Base-by-base conservation (phyloP, 805 yeast genomes). In the Blastobotrys attinorum region DNA sequence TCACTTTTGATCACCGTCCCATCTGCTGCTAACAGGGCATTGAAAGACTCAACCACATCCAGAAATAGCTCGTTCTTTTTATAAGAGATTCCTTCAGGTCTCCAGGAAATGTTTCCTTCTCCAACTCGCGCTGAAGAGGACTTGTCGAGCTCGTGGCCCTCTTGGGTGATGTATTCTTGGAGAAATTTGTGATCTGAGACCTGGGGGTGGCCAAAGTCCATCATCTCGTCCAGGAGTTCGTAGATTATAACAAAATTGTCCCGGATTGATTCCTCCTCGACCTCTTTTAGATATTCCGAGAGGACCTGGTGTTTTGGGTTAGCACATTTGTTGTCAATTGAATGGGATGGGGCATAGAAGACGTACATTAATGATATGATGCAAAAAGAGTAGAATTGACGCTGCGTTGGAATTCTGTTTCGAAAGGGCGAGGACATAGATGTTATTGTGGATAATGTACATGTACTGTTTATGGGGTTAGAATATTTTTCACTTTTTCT, bases 191-290 rank as follows among this genome's bases (percentile, higher is more conserved):
- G 75, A 56, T 88, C 95, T 0, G 96, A 83, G 42, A 83, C 69
- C 63, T 88, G 96, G 1, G 87, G 79, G n/a, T 83, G 64, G 6
- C 96, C 96, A 61, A 75, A 83, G 61, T 88, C 96, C 77, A 85
- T 74, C 71, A 87, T 83, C 57, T 87, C 96, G 58, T 87, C 96
- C 36, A 87, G 62, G n/a, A 87, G 64, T 59, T 88, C 96, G 61
- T 81, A 82, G 5, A 87, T 74, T 39, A 87, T 67, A 27, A 80
- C 77, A 50, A 76, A 74, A 61, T 87, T 87, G 60, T 87, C 95
- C 18, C 75, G 64, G 2, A 86, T 73, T 15, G 76, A 54, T 43
- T 81, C 88, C 43, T 72, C 72, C 53, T 75, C 76, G 33, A 83
- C 60, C 17, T 51, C 59, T 48, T 64, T 63, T 51, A 75, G 71